phyloP scores from a whole-genome alignment of 768 basidiomycete species.

The Hygrophoropsis aurantiaca region DNA sequence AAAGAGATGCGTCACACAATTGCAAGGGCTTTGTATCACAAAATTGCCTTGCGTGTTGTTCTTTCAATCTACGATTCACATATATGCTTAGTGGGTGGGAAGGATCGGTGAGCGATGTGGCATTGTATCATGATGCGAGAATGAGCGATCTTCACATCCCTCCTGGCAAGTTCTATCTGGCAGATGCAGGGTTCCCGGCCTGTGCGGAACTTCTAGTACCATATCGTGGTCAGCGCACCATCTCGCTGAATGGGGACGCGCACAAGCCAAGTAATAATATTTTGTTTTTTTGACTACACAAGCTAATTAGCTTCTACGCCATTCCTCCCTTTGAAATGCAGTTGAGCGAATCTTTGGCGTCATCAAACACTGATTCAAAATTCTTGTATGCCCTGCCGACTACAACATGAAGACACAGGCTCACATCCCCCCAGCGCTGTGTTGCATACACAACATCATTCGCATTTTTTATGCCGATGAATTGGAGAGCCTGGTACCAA shows the following conservation, averaged over 20 bases:
- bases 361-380: constrained; percentile 16
- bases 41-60: constrained; percentile 20
- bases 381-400: constrained; percentile 10
- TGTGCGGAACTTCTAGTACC: constrained; percentile 11
- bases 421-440: constrained; percentile 19
- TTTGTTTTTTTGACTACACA: not conserved
- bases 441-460: constrained; percentile 26
- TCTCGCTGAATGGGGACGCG: constrained; percentile 14
- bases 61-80: constrained; percentile 15
- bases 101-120: constrained; percentile 5
- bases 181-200: constrained; percentile 14
- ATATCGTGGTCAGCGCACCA: constrained; percentile 11
- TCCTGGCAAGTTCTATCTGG: constrained; percentile 11
- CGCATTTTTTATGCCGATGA: constrained; percentile 8
- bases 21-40: constrained; percentile 22
- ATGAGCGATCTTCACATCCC: constrained; percentile 13
- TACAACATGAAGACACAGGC: constrained; percentile 20
- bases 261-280: not conserved
- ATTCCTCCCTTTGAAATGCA: constrained; percentile 18
- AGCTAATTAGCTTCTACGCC: constrained; percentile 10
- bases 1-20: constrained; percentile 13
- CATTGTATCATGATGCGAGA: constrained; percentile 10
- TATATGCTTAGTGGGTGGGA: constrained; percentile 20
- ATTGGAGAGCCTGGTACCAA: not conserved
- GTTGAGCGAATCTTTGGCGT: constrained; percentile 21